Base-by-base conservation (phyloP, 192 early-diverging fungal species). In the Mortierella hygrophila region DNA sequence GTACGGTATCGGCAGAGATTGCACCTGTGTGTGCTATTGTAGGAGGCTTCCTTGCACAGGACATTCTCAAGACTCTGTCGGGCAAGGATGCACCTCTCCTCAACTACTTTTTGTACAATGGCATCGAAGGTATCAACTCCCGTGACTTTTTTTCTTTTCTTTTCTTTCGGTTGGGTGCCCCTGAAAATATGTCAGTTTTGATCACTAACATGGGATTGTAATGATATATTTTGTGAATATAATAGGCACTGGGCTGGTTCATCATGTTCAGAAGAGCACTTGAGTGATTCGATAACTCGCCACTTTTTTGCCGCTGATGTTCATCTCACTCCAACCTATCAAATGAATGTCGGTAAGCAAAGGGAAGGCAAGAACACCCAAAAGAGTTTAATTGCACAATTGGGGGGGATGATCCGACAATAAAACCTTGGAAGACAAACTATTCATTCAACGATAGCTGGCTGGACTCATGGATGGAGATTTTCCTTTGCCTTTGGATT, bases 31-130 rank as follows among this genome's bases (percentile, higher is more conserved):
- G 94, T 72, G 95, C 98, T 21, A 94, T 98, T 69, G 87, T 98
- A 3, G 98, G 98, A 40, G 98, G 97, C 11, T 92, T 97, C 0
- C 89, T 97, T 69, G 94, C 96, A 0, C 97, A 98, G 76, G 97
- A 99, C 46, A 93, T 97, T 18, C 89, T 99, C n/a, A 97, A 97
- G 83, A 94, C 94, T 20, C 72, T 98, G 9, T 94, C 96, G 6
- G 90, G 88, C 42, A 97, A 96, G 77, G 98, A 97, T 68, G 86
- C 92, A 47, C 97, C 97, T 18, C 83, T 97, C 13, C 88, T 94
- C 74, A 99, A 99, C 85, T 95, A 95, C 89, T 96, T 96, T 77
- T 72, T 91, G 37, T 95, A 92, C 76, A 91, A 95, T 74, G 95
- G 93, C n/a, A 37, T 90, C 35, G 89, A 90, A 69, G 91, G 92